Conservation (phyloP, 73 alveolate genomes). For the Tetrahymena malaccensis region DNA sequence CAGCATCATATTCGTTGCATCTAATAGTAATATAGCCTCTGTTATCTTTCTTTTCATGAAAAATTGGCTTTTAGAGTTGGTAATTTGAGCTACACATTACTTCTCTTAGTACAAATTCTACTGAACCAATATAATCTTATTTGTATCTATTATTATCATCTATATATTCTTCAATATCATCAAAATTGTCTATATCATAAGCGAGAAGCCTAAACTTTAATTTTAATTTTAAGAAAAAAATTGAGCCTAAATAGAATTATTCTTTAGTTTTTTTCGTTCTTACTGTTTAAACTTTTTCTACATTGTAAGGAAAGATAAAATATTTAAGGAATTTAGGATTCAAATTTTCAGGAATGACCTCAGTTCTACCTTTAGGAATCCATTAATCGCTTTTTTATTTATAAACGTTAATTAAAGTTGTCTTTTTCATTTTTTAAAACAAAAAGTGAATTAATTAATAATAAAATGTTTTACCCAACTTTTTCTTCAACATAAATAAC, state of each 20-base stretch:
- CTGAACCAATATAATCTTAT: constrained; percentile 58
- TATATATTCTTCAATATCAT: constrained; percentile 14
- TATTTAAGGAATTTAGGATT: constrained; percentile 66
- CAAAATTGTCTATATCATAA: constrained; percentile 61
- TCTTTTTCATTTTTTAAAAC: not conserved
- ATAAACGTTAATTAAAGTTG: not conserved
- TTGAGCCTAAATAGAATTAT: not conserved
- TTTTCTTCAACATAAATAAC: not conserved
- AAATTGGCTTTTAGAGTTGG: constrained; percentile 27
- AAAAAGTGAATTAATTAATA: not conserved
- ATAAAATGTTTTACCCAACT: not conserved
- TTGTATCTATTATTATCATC: not conserved
- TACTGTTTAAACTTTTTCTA: constrained; percentile 59
- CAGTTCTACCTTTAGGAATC: constrained; percentile 71
- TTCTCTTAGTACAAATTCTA: constrained; percentile 56
- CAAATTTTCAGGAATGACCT: constrained; percentile 57
- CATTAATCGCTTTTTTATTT: constrained; percentile 39
- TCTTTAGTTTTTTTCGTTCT: not conserved
- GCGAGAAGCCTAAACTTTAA: constrained; percentile 15
- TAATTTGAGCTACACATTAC: constrained; percentile 51
- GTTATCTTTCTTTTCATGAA: constrained; percentile 23
- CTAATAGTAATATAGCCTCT: constrained; percentile 18
- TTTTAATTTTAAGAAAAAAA: not conserved
- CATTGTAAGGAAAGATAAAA: constrained; percentile 53
- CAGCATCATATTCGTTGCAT: constrained; percentile 29